Percentiles rank a stretch among this genome's conserved stretches.
phyloP scores from a whole-genome alignment of 345 rosid species.

The Xanthoceras sorbifolium region DNA sequence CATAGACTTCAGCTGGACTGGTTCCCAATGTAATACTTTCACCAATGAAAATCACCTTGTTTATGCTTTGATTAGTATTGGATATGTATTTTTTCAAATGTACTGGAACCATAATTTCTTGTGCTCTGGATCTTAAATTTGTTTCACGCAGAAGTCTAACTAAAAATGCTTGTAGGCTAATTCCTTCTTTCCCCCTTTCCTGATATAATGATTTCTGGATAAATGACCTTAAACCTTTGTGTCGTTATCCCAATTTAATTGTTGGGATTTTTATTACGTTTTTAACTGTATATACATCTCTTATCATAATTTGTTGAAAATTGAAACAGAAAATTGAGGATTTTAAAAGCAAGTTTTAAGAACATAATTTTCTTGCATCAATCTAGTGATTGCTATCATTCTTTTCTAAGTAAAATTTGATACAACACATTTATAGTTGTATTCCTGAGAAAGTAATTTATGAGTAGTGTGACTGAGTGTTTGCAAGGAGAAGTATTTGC shows the following conservation, averaged over 20 bases:
- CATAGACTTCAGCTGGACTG: constrained; percentile 97
- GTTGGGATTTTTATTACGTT: background rate
- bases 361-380: background rate
- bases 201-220: background rate
- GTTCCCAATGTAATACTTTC: constrained; percentile 75
- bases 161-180: background rate
- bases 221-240: background rate
- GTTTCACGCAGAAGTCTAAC: background rate
- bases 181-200: background rate
- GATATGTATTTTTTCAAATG: background rate
- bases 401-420: background rate
- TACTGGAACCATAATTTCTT: background rate
- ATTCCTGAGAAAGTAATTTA: background rate
- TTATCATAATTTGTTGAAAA: background rate
- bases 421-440: background rate
- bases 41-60: constrained; percentile 8
- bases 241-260: background rate
- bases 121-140: background rate
- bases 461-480: background rate
- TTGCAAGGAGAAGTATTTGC: background rate
- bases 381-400: background rate
- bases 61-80: constrained; percentile 13
- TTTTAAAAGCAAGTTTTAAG: background rate
- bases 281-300: background rate
- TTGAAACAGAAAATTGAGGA: background rate